Conservation (phyloP, 129 eudicot genomes). For the Chrysanthemum lavandulifolium region DNA sequence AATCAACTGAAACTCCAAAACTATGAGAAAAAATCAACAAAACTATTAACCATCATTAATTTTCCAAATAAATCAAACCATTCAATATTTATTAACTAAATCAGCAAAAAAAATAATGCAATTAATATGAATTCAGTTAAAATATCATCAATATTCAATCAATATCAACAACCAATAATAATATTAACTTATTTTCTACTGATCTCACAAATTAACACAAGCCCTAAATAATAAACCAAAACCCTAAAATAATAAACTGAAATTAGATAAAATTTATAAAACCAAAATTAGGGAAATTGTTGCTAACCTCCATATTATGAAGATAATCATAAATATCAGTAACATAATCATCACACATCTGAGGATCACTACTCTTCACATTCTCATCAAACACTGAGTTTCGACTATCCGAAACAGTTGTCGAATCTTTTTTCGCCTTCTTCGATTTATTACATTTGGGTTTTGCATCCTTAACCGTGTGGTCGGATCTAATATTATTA, state of each 20-base stretch:
- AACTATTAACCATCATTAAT: no score
- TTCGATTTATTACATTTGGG: constrained; percentile 25
- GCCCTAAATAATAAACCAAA: not conserved
- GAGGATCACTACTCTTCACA: constrained; percentile 46
- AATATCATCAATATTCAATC: no score
- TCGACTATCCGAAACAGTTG: no score
- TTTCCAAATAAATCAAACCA: no score
- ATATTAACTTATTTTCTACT: not conserved
- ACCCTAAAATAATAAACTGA: constrained; percentile 2
- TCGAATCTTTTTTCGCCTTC: not conserved
- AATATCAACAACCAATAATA: not conserved
- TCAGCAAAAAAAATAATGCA: no score
- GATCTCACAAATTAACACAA: no score
- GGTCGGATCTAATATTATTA: constrained; percentile 14
- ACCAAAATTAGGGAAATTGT: not conserved
- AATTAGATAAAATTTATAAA: not conserved
- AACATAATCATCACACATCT: constrained; percentile 59
- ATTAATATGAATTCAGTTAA: no score
- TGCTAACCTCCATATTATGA: constrained; percentile 61
- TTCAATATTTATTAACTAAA: no score
- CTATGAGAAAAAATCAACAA: no score
- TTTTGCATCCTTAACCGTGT: not conserved
- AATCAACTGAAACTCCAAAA: no score
- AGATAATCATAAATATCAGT: constrained; percentile 60
- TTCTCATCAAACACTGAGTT: not conserved